A percentile compares a stretch with the other conserved stretches of the same genome.
These are phyloP conservation scores for Phytophthora litchii DNA, from an alignment of 352 stramenopile species.

Conservation along the genomic window DNA sequence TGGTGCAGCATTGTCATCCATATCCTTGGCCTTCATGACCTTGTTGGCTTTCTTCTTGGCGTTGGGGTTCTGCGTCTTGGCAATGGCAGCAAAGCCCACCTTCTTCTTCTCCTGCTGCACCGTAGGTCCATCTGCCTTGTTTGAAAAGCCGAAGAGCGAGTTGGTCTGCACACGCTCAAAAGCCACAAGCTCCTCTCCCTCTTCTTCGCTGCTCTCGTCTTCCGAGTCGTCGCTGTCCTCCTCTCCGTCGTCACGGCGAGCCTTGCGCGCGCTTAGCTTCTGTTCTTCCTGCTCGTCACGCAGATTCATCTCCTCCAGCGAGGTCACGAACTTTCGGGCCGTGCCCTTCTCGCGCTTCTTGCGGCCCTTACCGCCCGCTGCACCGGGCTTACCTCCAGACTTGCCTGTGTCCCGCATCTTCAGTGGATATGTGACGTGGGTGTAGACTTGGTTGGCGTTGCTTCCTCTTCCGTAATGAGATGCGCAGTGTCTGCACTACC, in stretches of 20 bases:
- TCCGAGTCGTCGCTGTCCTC: constrained; percentile 52
- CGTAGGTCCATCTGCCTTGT: constrained; percentile 57
- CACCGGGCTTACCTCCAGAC: constrained; percentile 51
- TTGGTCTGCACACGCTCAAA: constrained; percentile 83
- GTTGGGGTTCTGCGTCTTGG: constrained; percentile 90
- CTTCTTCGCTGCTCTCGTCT: constrained; percentile 58
- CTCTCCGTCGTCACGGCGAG: constrained; percentile 60
- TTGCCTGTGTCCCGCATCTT: constrained; percentile 59
- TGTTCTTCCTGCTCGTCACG: constrained; percentile 77
- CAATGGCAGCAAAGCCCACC: constrained; percentile 63
- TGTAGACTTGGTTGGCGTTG: constrained; percentile 26
- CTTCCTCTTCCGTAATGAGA: constrained; percentile 19
- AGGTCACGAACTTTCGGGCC: constrained; percentile 81
- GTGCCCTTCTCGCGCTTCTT: constrained; percentile 83
- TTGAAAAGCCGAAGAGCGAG: constrained; percentile 72
- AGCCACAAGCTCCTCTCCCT: constrained; percentile 57
- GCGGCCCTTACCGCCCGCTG: constrained; percentile 55
- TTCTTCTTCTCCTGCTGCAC: constrained; percentile 78
- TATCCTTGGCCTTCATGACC: constrained; percentile 89
- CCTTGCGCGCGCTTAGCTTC: constrained; percentile 73
- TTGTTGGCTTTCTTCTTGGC: constrained; percentile 69
- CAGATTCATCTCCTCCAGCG: constrained; percentile 81
- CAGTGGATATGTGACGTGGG: constrained; percentile 6
- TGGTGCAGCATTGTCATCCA: constrained; percentile 56
- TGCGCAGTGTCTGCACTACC: constrained; percentile 23